Evolutionary conservation across 345 rosid genomes (phyloP).

Genomic region (Boechera retrofracta): DNA sequence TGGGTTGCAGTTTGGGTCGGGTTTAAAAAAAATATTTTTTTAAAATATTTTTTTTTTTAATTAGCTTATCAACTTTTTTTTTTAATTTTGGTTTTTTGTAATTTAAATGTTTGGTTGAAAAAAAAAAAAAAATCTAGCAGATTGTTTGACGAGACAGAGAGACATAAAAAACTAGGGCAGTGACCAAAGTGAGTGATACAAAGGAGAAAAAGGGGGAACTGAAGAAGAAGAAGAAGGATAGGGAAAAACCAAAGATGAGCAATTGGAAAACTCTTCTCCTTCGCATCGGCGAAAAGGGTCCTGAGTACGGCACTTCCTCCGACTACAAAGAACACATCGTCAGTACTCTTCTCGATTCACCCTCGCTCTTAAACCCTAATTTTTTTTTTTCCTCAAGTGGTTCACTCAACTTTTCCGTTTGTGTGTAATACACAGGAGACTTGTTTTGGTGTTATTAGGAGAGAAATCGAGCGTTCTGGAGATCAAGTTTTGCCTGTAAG

Average conservation of each 20-base stretch:
- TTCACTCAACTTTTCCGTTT: neutral
- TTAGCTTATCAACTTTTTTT: too few species aligned
- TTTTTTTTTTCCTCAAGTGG: neutral
- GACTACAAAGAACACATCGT: slow-evolving; percentile 90
- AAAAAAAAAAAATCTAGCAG: neutral
- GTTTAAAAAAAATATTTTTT: too few species aligned
- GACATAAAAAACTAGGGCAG: slow-evolving; percentile 5
- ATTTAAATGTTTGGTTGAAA: neutral
- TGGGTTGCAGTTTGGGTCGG: too few species aligned
- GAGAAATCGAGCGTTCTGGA: slow-evolving; percentile 82
- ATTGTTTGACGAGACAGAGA: neutral
- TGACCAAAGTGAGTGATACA: neutral
- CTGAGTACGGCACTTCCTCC: slow-evolving; percentile 73
- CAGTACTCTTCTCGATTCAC: slow-evolving; percentile 35
- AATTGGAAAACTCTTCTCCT: slow-evolving; percentile 87
- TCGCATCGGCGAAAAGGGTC: slow-evolving; percentile 86
- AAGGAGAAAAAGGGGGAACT: neutral
- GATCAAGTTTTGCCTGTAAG: slow-evolving; percentile 64
- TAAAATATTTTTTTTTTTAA: too few species aligned
- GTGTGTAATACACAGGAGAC: slow-evolving; percentile 60
- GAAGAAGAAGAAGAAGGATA: neutral
- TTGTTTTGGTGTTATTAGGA: slow-evolving; percentile 73
- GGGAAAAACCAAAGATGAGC: slow-evolving; percentile 51
- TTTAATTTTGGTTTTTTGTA: too few species aligned
- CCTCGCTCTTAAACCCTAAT: slow-evolving; percentile 45